Evolutionary conservation across 176 grass and related monocot species (phyloP).

Genomic region (Zizania latifolia): DNA sequence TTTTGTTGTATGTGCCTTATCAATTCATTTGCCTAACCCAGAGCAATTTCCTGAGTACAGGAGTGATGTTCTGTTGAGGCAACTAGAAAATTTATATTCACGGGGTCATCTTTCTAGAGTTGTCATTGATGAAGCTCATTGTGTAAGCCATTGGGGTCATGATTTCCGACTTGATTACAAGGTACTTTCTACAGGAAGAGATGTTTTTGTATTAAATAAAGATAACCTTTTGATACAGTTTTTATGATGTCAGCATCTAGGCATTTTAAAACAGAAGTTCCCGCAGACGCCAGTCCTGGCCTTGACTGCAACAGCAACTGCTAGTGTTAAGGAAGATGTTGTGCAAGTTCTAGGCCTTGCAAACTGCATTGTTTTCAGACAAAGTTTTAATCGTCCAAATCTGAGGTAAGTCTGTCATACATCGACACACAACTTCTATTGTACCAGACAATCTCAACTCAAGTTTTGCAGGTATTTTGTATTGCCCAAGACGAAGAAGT

Average conservation of each 20-base stretch:
- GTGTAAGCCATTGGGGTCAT: slow-evolving; percentile 98
- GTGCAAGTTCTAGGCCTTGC: slow-evolving; percentile 82
- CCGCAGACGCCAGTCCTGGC: slow-evolving; percentile 70
- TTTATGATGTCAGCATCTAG: slow-evolving; percentile 53
- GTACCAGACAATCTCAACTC: slow-evolving; percentile 15
- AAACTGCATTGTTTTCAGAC: slow-evolving; percentile 83
- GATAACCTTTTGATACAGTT: slow-evolving; percentile 7
- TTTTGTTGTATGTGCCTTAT: not conserved
- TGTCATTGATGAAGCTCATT: slow-evolving; percentile 99
- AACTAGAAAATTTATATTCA: slow-evolving; percentile 54
- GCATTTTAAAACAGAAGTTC: slow-evolving; percentile 82
- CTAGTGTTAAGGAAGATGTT: slow-evolving; percentile 90
- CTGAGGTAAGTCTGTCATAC: slow-evolving; percentile 54
- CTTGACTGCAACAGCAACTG: slow-evolving; percentile 90
- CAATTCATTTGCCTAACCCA: slow-evolving; percentile 15
- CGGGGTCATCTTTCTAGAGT: slow-evolving; percentile 72
- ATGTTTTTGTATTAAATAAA: slow-evolving; percentile 12
- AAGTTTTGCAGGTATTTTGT: slow-evolving; percentile 59
- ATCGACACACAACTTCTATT: not conserved
- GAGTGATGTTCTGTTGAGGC: slow-evolving; percentile 61
- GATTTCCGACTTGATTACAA: slow-evolving; percentile 97
- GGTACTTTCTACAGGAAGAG: slow-evolving; percentile 33
- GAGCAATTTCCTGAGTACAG: slow-evolving; percentile 34
- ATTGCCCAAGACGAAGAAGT: slow-evolving; percentile 85
- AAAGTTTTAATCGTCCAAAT: slow-evolving; percentile 95